Evolutionary conservation across 306 rosid genomes (phyloP).

Genomic region (Canavalia ensiformis): DNA sequence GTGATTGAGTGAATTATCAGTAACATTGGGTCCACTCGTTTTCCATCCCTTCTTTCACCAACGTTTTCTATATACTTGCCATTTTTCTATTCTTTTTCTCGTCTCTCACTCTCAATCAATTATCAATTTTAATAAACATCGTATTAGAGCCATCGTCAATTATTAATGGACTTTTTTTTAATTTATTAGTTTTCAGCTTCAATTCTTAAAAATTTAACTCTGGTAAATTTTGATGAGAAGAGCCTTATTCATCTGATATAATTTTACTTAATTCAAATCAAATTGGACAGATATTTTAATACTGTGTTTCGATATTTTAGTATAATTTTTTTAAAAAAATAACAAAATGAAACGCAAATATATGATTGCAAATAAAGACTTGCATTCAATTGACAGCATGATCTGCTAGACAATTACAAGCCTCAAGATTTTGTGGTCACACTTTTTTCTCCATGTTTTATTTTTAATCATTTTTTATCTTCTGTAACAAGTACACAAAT

Average conservation of each 20-base stretch:
- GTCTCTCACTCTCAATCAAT: no score
- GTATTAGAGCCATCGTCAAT: no score
- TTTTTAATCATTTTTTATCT: not conserved
- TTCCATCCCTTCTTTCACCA: not conserved
- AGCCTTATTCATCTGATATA: no score
- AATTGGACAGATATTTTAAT: not conserved
- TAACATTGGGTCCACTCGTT: conserved; percentile 50
- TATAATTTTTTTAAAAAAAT: no score
- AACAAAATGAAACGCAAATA: not conserved
- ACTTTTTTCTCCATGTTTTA: conserved; percentile 2
- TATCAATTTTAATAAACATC: not conserved
- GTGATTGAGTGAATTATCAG: conserved; percentile 65
- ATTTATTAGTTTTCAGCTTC: no score
- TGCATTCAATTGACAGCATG: conserved; percentile 7
- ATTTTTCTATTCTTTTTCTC: no score
- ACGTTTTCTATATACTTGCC: no score
- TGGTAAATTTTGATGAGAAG: no score
- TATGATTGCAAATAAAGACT: conserved; percentile 1
- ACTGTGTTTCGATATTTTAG: no score
- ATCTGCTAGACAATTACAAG: not conserved
- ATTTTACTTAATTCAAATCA: not conserved
- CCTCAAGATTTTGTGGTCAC: not conserved
- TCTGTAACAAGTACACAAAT: not conserved
- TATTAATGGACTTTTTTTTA: no score
- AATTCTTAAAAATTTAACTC: no score